Evolutionary conservation across 257 asterid species (phyloP), one percentile per base, ranked within the genome.

Genomic region (Eustoma russellianum): DNA sequence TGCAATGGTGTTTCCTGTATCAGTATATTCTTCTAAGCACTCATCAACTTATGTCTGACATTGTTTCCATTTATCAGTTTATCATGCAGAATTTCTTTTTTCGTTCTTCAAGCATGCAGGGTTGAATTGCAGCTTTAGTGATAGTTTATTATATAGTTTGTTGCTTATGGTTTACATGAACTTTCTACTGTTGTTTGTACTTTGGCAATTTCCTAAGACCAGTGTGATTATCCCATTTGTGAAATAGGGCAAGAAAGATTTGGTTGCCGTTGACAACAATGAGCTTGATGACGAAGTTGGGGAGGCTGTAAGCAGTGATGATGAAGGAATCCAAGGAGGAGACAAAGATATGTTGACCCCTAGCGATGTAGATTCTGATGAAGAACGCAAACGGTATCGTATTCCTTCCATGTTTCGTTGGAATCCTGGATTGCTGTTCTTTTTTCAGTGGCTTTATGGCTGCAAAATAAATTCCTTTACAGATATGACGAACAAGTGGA

Each of bases 281-380:
- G 95, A 85, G 60, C 57, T 63, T 61, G 94, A 74, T 50, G 82
- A 74, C 52, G 90, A 74, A 70, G 77, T 71, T 66, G 81, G 80
- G 55, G 88, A 71, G 63, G 52, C 69, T 33, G 48, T 66, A 18
- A 83, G 86, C 60, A 38, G 43, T 38, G 99, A 78, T 24, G 75
- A 79, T 28, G 95, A 81, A 38, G 82, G 56, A 56, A 68, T 74
- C 65, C 52, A 63, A 2, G 76, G 54, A 33, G 88, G 74, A 57
- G 66, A 61, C 51, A 73, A 78, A 60, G 86, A 69, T 24, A 51
- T 53, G 60, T 33, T 66, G 33, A 53, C 78, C 41, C 6, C 43
- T 38, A 83, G 95, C 67, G 94, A 88, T 71, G 48, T 77, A 51
- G 99, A 88, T 66, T 77, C 99, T 24, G 99, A 88, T 61, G 99